These are phyloP conservation scores for Actinidia polygama DNA, from an alignment of 179 eudicot genomes.

Conservation along the genomic window DNA sequence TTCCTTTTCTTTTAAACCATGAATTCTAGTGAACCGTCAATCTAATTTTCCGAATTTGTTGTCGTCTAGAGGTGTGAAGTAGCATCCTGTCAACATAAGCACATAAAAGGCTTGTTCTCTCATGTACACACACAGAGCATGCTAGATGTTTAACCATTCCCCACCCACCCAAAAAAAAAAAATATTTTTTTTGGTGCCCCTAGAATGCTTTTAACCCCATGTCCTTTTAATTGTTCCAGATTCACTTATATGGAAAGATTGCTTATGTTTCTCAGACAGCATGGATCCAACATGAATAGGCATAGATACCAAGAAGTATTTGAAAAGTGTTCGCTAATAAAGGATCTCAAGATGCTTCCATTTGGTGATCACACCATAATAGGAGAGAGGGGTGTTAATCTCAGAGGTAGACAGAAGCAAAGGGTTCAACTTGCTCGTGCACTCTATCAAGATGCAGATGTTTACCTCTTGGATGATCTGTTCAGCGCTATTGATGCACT, in stretches of 20 bases:
- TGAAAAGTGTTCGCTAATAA: constrained; percentile 50
- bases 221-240: background rate
- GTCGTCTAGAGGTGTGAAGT: too few relatives aligned
- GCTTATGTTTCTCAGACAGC: constrained; percentile 77
- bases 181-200: too few relatives aligned
- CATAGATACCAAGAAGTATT: constrained; percentile 56
- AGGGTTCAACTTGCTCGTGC: constrained; percentile 79
- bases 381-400: constrained; percentile 68
- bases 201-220: too few relatives aligned
- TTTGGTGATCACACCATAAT: constrained; percentile 58
- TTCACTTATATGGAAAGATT: constrained; percentile 33
- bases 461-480: constrained; percentile 55
- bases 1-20: too few relatives aligned
- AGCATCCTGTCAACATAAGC: too few relatives aligned
- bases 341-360: constrained; percentile 68
- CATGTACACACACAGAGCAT: too few relatives aligned
- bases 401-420: constrained; percentile 48
- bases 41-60: too few relatives aligned
- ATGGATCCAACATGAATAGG: constrained; percentile 67
- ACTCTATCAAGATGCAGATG: constrained; percentile 64
- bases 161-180: too few relatives aligned
- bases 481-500: constrained; percentile 54
- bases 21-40: too few relatives aligned
- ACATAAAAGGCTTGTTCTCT: too few relatives aligned
- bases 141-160: too few relatives aligned